Conservation (phyloP, 208 protist species). For the Novymonas esmeraldas region DNA sequence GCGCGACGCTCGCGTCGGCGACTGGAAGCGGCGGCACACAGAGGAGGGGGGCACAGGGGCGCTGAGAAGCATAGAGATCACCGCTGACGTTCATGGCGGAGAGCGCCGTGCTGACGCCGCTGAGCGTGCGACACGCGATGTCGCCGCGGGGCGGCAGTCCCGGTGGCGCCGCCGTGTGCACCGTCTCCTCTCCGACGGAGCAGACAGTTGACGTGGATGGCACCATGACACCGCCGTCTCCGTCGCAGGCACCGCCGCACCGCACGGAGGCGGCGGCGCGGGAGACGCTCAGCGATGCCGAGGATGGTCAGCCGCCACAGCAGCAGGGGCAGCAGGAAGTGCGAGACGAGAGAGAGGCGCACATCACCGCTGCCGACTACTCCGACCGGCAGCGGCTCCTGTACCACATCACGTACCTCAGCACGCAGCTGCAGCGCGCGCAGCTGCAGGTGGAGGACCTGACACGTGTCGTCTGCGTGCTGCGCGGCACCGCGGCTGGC, state of each 20-base stretch:
- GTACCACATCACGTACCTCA: conserved; percentile 87
- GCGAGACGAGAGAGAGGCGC: background rate
- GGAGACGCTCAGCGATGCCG: conserved; percentile 17
- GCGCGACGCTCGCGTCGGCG: background rate
- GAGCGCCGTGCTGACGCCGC: conserved; percentile 16
- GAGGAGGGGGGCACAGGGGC: background rate
- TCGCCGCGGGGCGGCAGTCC: conserved; percentile 16
- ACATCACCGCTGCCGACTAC: conserved; percentile 75
- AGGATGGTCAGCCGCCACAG: background rate
- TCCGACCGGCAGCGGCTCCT: conserved; percentile 79
- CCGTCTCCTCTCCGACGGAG: conserved; percentile 21
- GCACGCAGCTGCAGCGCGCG: conserved; percentile 77
- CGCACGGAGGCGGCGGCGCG: background rate
- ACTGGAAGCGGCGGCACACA: background rate
- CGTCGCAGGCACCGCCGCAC: background rate
- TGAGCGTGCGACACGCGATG: conserved; percentile 4
- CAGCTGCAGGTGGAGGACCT: conserved; percentile 74
- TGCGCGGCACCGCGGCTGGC: conserved; percentile 29
- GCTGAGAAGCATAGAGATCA: too few relatives aligned
- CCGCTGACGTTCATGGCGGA: too few relatives aligned
- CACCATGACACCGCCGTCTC: conserved; percentile 4
- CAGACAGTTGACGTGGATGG: conserved; percentile 6
- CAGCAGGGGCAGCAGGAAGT: background rate
- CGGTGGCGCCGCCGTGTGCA: conserved; percentile 16
- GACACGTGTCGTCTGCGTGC: conserved; percentile 46